phyloP scores from a whole-genome alignment of 2,329 filamentous ascomycete species.

The Penicillium brasilianum region DNA sequence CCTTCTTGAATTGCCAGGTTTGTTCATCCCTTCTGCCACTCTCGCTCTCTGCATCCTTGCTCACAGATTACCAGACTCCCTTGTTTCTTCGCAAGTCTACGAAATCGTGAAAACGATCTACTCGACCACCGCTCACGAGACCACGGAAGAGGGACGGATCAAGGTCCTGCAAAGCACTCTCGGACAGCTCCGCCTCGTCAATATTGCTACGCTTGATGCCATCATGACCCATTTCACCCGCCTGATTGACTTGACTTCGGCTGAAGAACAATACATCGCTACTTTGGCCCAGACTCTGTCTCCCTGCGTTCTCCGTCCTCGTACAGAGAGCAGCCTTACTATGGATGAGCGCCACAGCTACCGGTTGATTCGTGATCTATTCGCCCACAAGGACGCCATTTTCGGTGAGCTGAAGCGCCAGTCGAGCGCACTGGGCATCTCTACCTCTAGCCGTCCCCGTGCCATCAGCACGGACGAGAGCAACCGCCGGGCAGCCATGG shows the following conservation, averaged over 20 bases:
- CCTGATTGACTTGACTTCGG: constrained; percentile 93
- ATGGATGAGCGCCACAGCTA: constrained; percentile 95
- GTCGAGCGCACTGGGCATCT: constrained; percentile 49
- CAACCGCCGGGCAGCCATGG: constrained; percentile 90
- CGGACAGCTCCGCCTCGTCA: constrained; percentile 90
- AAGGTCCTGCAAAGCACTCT: constrained; percentile 94
- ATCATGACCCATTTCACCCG: constrained; percentile 98
- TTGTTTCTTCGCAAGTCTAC: constrained; percentile 97
- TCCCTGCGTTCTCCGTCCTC: constrained; percentile 85
- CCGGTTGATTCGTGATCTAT: constrained; percentile 87
- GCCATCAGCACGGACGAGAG: constrained; percentile 95
- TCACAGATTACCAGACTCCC: constrained; percentile 71
- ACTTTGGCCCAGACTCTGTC: constrained; percentile 76
- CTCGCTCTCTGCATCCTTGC: constrained; percentile 23
- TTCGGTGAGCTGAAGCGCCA: constrained; percentile 92
- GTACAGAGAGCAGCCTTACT: constrained; percentile 84
- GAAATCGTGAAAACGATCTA: constrained; percentile 99
- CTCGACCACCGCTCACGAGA: constrained; percentile 76
- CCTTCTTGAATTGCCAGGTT: constrained; percentile 90
- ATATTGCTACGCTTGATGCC: constrained; percentile 97
- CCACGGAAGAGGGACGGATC: constrained; percentile 77
- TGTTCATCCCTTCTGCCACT: constrained; percentile 40
- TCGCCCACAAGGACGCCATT: constrained; percentile 91
- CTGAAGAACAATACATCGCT: constrained; percentile 82
- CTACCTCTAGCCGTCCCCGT: constrained; percentile 69